Conservation (phyloP, 139 green algal genomes). For the Gonium pectorale region DNA sequence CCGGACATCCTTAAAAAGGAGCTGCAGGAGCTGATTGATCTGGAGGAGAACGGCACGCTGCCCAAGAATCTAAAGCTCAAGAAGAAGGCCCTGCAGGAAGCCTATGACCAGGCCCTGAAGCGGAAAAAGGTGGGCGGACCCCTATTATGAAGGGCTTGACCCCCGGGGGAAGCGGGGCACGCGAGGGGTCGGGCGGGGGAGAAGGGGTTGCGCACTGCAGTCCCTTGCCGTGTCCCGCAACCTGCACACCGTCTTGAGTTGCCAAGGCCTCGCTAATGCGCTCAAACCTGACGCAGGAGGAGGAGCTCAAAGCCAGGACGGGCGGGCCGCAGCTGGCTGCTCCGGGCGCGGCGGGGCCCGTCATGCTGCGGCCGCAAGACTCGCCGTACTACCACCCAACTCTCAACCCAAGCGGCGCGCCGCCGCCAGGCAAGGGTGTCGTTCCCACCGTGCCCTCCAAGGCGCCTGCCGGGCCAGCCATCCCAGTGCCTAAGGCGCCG, state of each 20-base stretch:
- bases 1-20: constrained; percentile 73
- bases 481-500: constrained; percentile 74
- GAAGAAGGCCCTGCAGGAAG: constrained; percentile 89
- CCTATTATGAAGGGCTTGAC: no score
- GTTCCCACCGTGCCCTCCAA: constrained; percentile 15
- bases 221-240: no score
- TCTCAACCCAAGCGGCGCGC: constrained; percentile 74
- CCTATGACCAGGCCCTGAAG: constrained; percentile 84
- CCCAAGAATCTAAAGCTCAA: constrained; percentile 78
- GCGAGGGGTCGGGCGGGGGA: no score
- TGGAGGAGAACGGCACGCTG: constrained; percentile 72
- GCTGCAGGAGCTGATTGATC: constrained; percentile 80
- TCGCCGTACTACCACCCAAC: constrained; percentile 83
- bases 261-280: no score
- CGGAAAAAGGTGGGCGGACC: constrained; percentile 79
- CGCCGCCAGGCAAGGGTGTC: constrained; percentile 64
- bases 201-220: no score
- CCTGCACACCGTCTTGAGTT: no score
- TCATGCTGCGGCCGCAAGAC: constrained; percentile 60
- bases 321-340: constrained; percentile 18
- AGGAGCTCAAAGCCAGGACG: constrained; percentile 18
- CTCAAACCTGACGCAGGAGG: constrained; percentile 14
- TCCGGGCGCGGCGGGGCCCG: constrained; percentile 28
- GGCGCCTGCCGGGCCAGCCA: constrained; percentile 28
- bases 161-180: no score